Evolutionary conservation across 1,139 yeast species (phyloP), one percentile per base, ranked within the genome.

Genomic region (Suhomyces kunorum): DNA sequence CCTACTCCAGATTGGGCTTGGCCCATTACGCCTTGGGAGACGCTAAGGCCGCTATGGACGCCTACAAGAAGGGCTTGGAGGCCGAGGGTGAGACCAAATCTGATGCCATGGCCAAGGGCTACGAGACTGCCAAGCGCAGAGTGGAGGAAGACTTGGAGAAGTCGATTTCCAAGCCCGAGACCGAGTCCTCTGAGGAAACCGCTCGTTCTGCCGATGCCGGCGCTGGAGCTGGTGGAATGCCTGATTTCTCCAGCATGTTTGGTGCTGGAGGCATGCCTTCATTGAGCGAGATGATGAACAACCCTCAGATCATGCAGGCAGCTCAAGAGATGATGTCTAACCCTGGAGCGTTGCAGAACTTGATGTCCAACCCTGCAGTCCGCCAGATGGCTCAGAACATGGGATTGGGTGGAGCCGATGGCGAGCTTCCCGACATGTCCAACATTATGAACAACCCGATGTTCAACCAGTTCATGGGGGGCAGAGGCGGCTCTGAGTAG

Each of bases 301-400:
- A 90, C 66, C 98, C 98, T 13, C 89, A 83, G 63, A 63, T 92
- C 45, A 84, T 84, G 87, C 88, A 86, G 66, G 94, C 95, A 56
- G 98, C 98, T 28, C 94, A 88, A 63, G 81, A 81, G 58, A 79
- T 92, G 85, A 89, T 90, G 96, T 80, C 81, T 45, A 83, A 90
- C 61, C 98, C 98, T 23, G 76, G 71, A 32, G 90, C 95, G 36
- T 69, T 90, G 71, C 74, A 70, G 48, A 80, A 81, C 42, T 68
- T 90, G 61, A 81, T 90, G 89, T 80, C 68, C 62, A 87, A 88
- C 61, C 97, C 97, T 18, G 80, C 81, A 53, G 58, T 87, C 15
- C 79, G 78, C 56, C 83, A 81, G 59, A 84, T 86, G 94, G 94
- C 94, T 29, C 78, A 78, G 51, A 77, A 68, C 45, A 71, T 85